Evolutionary conservation across 495 filamentous ascomycete species (phyloP).

Genomic region (Tirmania nivea): DNA sequence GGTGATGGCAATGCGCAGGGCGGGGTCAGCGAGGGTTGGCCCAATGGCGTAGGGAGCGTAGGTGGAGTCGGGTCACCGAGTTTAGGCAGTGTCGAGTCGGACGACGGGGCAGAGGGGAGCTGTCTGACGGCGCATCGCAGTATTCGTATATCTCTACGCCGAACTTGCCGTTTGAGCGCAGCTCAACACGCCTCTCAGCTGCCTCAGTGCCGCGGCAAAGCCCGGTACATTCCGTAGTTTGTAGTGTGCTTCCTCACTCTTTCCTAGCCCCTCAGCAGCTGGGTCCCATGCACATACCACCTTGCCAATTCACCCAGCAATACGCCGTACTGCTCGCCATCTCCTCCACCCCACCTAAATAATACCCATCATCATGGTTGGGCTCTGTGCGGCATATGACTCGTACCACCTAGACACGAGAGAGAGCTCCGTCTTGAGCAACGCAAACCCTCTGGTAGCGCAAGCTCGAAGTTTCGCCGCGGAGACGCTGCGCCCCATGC

Average conservation of each 20-base stretch:
- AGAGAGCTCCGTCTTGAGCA: too few relatives aligned
- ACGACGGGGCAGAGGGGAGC: neutral
- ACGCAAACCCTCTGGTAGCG: neutral
- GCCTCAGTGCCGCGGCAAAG: neutral
- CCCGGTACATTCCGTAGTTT: conserved; percentile 12
- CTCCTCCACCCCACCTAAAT: conserved; percentile 16
- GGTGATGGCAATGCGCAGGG: conserved; percentile 8
- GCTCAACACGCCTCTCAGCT: neutral
- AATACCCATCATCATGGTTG: conserved; percentile 16
- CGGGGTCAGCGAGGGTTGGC: neutral
- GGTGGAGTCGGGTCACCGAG: conserved; percentile 8
- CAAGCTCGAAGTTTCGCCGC: conserved; percentile 11
- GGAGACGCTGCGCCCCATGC: conserved; percentile 8
- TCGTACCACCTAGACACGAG: too few relatives aligned
- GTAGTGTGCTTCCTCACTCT: conserved; percentile 8
- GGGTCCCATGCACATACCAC: conserved; percentile 14
- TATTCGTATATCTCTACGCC: neutral
- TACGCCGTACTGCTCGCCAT: conserved; percentile 14
- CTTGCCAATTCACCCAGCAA: conserved; percentile 16
- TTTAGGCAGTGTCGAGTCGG: neutral
- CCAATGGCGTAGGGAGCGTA: conserved; percentile 12
- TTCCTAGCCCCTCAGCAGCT: conserved; percentile 10
- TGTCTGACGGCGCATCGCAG: neutral
- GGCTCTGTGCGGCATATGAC: conserved; percentile 2
- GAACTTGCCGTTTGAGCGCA: neutral